Percentiles rank a stretch among this genome's conserved stretches.
Conservation (phyloP, 1,284 basidiomycete species). For the Entoloma clypeatum region DNA sequence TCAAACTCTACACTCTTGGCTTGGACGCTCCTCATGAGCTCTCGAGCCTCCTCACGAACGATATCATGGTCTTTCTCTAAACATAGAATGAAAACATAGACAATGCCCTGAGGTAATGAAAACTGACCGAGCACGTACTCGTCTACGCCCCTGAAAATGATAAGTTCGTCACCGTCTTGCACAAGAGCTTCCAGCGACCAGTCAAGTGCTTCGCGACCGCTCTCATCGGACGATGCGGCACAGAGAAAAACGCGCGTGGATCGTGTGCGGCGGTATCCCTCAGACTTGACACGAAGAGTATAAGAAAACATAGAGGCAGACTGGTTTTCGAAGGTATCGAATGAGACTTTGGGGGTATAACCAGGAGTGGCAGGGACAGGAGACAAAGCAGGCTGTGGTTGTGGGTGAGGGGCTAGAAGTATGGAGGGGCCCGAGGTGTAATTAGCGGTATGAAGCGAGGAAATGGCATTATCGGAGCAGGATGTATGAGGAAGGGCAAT, state of each 20-base stretch:
- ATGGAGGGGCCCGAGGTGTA: conserved; percentile 5
- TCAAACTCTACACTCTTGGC: conserved; percentile 81
- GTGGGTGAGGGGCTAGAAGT: conserved; percentile 12
- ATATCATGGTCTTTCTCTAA: conserved; percentile 77
- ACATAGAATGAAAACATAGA: conserved; percentile 4
- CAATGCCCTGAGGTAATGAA: background rate
- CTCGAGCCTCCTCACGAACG: conserved; percentile 84
- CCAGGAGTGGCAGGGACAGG: conserved; percentile 35
- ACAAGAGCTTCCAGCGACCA: conserved; percentile 86
- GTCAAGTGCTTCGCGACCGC: conserved; percentile 79
- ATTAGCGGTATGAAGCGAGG: conserved; percentile 1
- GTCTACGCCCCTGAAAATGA: conserved; percentile 89
- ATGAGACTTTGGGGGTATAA: conserved; percentile 80
- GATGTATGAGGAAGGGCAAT: conserved; percentile 11
- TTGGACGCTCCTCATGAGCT: conserved; percentile 79
- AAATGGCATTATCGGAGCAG: conserved; percentile 6
- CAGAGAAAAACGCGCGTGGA: conserved; percentile 90
- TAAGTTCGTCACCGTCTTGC: conserved; percentile 92
- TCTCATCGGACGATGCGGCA: conserved; percentile 87
- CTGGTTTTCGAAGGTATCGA: conserved; percentile 79
- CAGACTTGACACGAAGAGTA: conserved; percentile 78
- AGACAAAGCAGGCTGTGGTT: conserved; percentile 12
- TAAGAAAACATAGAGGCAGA: conserved; percentile 71
- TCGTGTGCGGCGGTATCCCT: conserved; percentile 75
- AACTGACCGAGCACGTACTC: conserved; percentile 71